phyloP scores from a whole-genome alignment of 257 asterid genomes.

The Solanum raphanifolium region DNA sequence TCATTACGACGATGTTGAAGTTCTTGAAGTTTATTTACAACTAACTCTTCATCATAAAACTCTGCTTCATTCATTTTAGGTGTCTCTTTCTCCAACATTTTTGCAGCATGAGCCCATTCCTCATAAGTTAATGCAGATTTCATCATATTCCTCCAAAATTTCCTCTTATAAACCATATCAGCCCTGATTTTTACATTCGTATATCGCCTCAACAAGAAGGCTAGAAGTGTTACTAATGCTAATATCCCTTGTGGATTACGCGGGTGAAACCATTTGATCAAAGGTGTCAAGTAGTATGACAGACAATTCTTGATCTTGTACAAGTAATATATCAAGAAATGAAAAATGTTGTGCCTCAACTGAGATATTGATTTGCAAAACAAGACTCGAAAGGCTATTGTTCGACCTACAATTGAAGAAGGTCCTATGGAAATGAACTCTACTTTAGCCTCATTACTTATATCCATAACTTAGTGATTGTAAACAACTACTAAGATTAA shows the following conservation, averaged over 20 bases:
- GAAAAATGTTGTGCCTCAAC: conserved; percentile 43
- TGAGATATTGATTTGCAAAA: conserved; percentile 56
- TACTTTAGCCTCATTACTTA: conserved; percentile 60
- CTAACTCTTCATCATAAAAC: conserved; percentile 85
- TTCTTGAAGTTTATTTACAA: conserved; percentile 73
- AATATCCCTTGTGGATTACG: conserved; percentile 90
- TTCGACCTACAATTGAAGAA: conserved; percentile 54
- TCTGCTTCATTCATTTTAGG: conserved; percentile 59
- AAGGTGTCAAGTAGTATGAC: conserved; percentile 36
- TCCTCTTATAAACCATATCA: conserved; percentile 84
- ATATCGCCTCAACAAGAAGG: conserved; percentile 69
- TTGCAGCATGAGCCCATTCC: conserved; percentile 98
- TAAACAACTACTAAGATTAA: neutral
- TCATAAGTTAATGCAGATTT: conserved; percentile 81
- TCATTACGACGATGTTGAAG: conserved; percentile 79
- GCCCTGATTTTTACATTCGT: conserved; percentile 72
- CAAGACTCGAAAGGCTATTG: conserved; percentile 56
- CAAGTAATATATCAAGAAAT: conserved; percentile 21
- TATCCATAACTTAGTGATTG: conserved; percentile 45
- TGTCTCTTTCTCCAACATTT: conserved; percentile 79
- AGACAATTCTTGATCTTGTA: conserved; percentile 26
- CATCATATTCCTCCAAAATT: conserved; percentile 96
- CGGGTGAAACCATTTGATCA: conserved; percentile 77
- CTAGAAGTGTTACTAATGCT: conserved; percentile 55
- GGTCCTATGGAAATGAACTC: conserved; percentile 70